Evolutionary conservation across 163 green algal species (phyloP).

Genomic region (Chloroidium sp.): DNA sequence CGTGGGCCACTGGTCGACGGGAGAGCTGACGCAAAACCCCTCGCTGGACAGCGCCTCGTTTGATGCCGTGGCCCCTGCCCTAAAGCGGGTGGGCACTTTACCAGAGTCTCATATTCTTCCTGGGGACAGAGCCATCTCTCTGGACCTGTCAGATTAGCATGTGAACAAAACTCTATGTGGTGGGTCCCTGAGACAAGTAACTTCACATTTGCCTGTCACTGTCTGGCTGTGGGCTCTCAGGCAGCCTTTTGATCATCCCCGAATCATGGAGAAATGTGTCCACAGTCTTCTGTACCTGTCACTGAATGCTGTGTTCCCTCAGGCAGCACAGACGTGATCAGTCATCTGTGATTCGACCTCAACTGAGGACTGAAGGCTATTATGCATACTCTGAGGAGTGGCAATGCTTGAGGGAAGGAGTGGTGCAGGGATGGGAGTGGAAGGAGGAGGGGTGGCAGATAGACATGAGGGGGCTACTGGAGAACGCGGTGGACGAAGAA

Average conservation of each 20-base stretch:
- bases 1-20: slow-evolving; percentile 51
- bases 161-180: background rate
- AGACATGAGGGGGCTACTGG: slow-evolving; percentile 34
- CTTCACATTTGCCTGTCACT: background rate
- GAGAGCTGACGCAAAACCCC: slow-evolving; percentile 22
- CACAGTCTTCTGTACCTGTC: background rate
- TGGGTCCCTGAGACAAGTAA: background rate
- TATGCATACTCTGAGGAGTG: no score
- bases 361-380: no score
- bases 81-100: slow-evolving; percentile 25
- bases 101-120: background rate
- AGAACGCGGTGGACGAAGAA: slow-evolving; percentile 48
- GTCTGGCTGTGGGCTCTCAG: background rate
- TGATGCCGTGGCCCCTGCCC: slow-evolving; percentile 47
- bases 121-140: background rate
- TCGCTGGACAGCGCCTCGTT: slow-evolving; percentile 41
- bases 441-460: slow-evolving; percentile 54
- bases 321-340: no score
- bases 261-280: background rate
- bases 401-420: no score
- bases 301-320: no score
- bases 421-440: slow-evolving; percentile 41
- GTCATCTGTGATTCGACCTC: no score
- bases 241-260: background rate
- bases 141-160: background rate